Evolutionary conservation across 176 grass and related monocot genomes (phyloP).

Genomic region (Triticum urartu): DNA sequence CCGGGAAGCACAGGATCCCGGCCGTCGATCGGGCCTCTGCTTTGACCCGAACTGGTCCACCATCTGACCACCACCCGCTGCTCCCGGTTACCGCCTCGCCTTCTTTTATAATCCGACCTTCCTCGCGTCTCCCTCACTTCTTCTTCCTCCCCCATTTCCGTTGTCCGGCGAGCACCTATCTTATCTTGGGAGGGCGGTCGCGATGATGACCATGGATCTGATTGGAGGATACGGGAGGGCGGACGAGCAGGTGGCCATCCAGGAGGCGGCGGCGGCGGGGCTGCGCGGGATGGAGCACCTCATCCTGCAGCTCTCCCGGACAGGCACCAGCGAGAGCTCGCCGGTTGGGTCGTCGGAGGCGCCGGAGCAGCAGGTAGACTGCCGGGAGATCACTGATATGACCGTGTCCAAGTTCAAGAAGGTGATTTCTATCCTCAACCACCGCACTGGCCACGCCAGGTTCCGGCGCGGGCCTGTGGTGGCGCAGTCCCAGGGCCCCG

Average conservation of each 20-base stretch:
- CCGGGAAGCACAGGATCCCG: background rate
- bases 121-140: background rate
- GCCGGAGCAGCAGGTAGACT: constrained; percentile 31
- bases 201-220: constrained; percentile 53
- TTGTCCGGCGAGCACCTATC: constrained; percentile 9
- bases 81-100: background rate
- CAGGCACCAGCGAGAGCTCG: constrained; percentile 28
- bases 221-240: constrained; percentile 46
- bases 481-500: constrained; percentile 28
- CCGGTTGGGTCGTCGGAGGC: background rate
- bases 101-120: constrained; percentile 21
- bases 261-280: constrained; percentile 67
- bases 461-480: constrained; percentile 66
- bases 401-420: constrained; percentile 87
- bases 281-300: constrained; percentile 74
- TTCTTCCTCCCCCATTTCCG: background rate
- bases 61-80: background rate
- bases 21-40: background rate
- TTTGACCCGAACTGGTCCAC: background rate
- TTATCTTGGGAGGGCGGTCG: background rate
- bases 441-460: constrained; percentile 82
- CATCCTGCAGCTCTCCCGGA: constrained; percentile 56
- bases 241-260: constrained; percentile 74
- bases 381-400: constrained; percentile 70
- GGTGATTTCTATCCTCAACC: constrained; percentile 82